Conservation (phyloP, 176 grass and related monocot genomes). For the Lolium perenne region DNA sequence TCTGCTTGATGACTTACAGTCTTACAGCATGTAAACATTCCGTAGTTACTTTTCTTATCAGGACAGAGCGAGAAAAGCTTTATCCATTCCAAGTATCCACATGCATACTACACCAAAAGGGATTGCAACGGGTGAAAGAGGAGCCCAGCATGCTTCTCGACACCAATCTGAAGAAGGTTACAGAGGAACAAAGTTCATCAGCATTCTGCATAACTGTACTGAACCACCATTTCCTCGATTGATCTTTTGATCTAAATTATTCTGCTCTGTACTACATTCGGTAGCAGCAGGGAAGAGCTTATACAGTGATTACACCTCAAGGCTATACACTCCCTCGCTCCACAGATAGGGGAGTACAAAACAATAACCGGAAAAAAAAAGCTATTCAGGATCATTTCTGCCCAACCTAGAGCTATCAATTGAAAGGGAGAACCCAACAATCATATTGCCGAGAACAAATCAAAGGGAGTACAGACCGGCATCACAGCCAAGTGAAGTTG, state of each 20-base stretch:
- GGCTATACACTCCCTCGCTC: not conserved
- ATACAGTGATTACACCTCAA: not conserved
- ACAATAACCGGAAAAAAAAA: not conserved
- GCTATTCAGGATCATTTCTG: not conserved
- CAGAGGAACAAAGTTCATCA: too few relatives aligned
- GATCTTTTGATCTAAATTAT: not conserved
- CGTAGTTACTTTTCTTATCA: too few relatives aligned
- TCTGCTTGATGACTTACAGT: too few relatives aligned
- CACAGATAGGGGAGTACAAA: not conserved
- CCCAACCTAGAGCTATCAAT: not conserved
- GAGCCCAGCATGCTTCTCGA: too few relatives aligned
- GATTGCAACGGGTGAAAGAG: too few relatives aligned
- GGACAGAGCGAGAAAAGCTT: too few relatives aligned
- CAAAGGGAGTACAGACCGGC: not conserved
- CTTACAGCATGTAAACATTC: too few relatives aligned
- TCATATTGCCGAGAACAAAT: not conserved
- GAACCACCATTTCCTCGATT: not conserved
- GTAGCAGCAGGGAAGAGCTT: not conserved
- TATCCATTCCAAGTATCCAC: too few relatives aligned
- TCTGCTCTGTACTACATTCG: not conserved
- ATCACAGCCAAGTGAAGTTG: not conserved
- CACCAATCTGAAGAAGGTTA: too few relatives aligned
- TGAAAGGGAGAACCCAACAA: not conserved
- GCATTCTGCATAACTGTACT: not conserved
- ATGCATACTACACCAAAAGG: too few relatives aligned